Evolutionary conservation across 2,329 filamentous ascomycete genomes (phyloP), one percentile per base, ranked within the genome.

Genomic region (Diaporthe citri): DNA sequence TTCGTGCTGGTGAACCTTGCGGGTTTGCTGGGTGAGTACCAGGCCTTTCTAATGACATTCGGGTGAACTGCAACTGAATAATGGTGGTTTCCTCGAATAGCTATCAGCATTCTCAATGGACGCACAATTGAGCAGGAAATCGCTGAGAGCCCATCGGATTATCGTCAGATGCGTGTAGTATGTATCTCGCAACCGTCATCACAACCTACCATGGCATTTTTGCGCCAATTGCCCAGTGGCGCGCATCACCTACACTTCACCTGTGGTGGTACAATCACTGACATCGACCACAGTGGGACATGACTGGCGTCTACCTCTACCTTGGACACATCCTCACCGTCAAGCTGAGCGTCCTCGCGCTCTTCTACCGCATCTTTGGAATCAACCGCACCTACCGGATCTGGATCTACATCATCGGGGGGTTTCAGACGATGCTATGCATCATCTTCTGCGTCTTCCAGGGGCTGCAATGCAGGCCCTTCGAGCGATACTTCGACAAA

Each of bases 201-300:
- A 43, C 13, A 43, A 8, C 41, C 41, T 15, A 43, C 41, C 17
- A 43, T 43, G 41, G 7, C 17, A 43, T 20, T 10, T 20, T 20
- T 20, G 13, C 10, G 7, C 41, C 20, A 4, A 1, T 7, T 0
- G 17, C 41, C 17, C 41, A 43, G 41, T 0, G 41, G 41, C 17
- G 17, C 41, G 1, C 15, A 20, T 0, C 20, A 20, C 12, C 17
- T 20, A 6, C 17, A 0, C 17, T 20, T 20, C 41, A 1, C 0
- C 41, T 43, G 7, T 8, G 41, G 1, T 1, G 41, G 17, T 8
- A 43, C 15, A 43, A 20, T 8, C 8, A 48, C 43, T 48, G 43
- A 48, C 20, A 9, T 17, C 43, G 2, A 20, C 2, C 20, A 9
- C 43, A 48, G 43, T 48, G 43, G 43, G 43, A 48, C 43, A 48